phyloP scores from a whole-genome alignment of 2,329 filamentous ascomycete species.

The Cladophialophora bantiana region DNA sequence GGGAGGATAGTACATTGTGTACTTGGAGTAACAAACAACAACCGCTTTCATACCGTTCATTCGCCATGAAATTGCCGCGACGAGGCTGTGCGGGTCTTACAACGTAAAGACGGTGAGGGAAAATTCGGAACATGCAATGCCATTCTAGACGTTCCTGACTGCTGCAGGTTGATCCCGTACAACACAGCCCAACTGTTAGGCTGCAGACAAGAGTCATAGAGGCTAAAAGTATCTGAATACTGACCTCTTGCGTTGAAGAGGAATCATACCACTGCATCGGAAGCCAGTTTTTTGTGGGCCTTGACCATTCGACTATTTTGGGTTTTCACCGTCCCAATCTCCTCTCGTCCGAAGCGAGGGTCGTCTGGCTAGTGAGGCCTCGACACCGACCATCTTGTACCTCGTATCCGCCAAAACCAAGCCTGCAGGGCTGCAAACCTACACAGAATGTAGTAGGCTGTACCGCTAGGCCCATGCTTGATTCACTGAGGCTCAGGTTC shows the following conservation, averaged over 20 bases:
- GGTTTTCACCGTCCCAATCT: slow-evolving; percentile 21
- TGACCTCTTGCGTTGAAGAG: not conserved
- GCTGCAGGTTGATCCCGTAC: slow-evolving; percentile 16
- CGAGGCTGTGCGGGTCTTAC: slow-evolving; percentile 28
- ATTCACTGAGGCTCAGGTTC: not conserved
- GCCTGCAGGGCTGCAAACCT: not conserved
- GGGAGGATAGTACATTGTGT: not conserved
- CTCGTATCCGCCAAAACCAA: slow-evolving; percentile 5
- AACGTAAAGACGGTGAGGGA: slow-evolving; percentile 28
- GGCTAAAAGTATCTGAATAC: not conserved
- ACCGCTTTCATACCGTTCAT: not conserved
- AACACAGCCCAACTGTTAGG: not conserved
- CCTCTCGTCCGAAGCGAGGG: slow-evolving; percentile 31
- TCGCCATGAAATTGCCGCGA: slow-evolving; percentile 2
- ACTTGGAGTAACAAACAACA: not conserved
- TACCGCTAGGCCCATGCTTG: not conserved
- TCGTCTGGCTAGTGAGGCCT: not conserved
- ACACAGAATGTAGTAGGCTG: not conserved
- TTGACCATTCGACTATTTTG: not conserved
- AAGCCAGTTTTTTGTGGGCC: slow-evolving; percentile 1
- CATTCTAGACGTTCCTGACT: slow-evolving; percentile 10
- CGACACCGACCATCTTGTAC: not conserved
- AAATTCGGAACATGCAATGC: slow-evolving; percentile 3
- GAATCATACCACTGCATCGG: slow-evolving; percentile 11
- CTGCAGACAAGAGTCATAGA: not conserved